Base-by-base conservation (phyloP, 257 asterid species). In the Ligustrum vulgare region DNA sequence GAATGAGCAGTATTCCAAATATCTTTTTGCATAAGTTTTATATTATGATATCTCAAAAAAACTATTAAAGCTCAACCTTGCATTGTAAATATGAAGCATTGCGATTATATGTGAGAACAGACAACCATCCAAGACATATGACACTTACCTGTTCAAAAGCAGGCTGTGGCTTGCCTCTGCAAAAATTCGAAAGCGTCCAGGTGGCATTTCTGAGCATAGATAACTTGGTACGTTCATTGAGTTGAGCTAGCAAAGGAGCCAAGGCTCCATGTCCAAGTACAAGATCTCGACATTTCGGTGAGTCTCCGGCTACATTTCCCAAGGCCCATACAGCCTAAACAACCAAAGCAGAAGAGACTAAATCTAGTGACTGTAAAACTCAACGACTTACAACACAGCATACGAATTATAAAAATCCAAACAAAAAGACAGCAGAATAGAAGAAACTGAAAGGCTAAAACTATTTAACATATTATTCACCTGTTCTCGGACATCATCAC, bases 101-200 rank as follows among this genome's bases (percentile, higher is more conserved):
- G 4, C 5, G 33, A 20, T 8, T 60, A 60, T 2, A 8, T 60
- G 66, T 8, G 7, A 23, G 15, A 23, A 23, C 66, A 58, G 18
- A 4, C 6, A 23, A 60, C 31, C 18, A 60, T 60, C 66, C 60
- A 49, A 23, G 72, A 25, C 8, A 6, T 1, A 22, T 47, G 33
- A 77, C n/a, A 74, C 83, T 58, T 43, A 93, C 97, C 95, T 89
- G 96, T 67, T 93, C 97, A 70, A 91, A 93, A 62, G 76, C 62
- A 69, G 98, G 98, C 82, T 86, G 98, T n/a, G 98, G 98, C 79
- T 93, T 93, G 88, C 97, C 97, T 75, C 98, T 83, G 84, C 98
- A 93, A 72, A 93, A 91, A 80, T 93, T 93, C 67, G 98, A 93
- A 56, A 93, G 74, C 2, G 98, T 93, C 98, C 98, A 93, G 12